Base-by-base conservation (phyloP, 2,329 filamentous ascomycete species). In the Beauveria sp. region DNA sequence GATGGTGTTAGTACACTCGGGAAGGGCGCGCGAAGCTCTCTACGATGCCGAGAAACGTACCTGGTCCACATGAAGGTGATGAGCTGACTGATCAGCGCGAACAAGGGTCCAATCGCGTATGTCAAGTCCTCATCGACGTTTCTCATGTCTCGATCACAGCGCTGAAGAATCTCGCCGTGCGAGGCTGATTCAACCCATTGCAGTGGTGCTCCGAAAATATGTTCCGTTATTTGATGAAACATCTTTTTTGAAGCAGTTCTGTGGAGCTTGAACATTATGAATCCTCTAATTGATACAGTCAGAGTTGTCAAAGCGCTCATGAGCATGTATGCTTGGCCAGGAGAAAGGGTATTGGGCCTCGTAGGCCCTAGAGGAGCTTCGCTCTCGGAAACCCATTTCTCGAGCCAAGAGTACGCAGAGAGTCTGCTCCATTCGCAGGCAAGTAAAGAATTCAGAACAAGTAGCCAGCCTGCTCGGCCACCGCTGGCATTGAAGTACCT, bases 401-500 rank as follows among this genome's bases (percentile, higher is more conserved):
- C 24, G 12, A 57, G 20, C 42, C 22, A 34, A n/a, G 8, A 56
- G 14, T 6, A 56, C 40, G 16, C 24, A 5, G 53, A 46, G 5
- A 56, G 12, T 34, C 22, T 56, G 42, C 20, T 56, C 53, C 53
- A 56, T 56, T 56, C 53, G 22, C 40, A 56, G 7, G 82, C 79
- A 2, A 88, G 73, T 1, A 82, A 73, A 0, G 87, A 88, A 1
- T 83, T 79, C 63, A 85, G 76, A 53, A 84, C 77, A 5, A 88
- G 79, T 5, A 75, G 6, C 54, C 54, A 58, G 43, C 20, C 49
- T 38, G 26, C 9, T 24, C 20, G n/a, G 2, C 54, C 42, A 34
- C 54, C 54, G 22, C 54, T 58, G n/a, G 28, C 43, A 5, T 48
- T 49, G 43, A 58, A 58, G 28, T 58, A 58, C 42, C 38, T 49